Base-by-base conservation (phyloP, 768 basidiomycete genomes). In the Rhodotorula kratochvilovae region DNA sequence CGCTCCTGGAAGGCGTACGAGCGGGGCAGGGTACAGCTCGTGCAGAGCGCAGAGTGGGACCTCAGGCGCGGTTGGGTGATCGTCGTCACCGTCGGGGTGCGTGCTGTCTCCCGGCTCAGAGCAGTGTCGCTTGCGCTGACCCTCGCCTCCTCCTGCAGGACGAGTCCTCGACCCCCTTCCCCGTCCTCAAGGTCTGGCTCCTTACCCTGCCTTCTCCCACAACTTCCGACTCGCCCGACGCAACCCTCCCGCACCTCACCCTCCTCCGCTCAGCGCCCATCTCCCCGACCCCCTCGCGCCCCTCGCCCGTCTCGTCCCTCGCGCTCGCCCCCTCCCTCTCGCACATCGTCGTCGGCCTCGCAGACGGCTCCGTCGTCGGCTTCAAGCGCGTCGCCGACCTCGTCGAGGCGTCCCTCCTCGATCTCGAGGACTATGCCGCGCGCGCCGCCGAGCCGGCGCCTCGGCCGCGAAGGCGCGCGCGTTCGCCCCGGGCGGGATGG, bases 301-400 rank as follows among this genome's bases (percentile, higher is more conserved):
- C 72, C 21, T 58, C 64, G 27, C 71, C 90, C 86, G 87, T 94
- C 19, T 87, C 91, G 4, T 86, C 89, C 3, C 82, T 96, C 53
- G 90, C 93, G 0, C 82, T 93, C 31, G 90, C 94, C 0, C 81
- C 86, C 12, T 85, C 85, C 27, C 83, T 96, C 7, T 86, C 90
- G 1, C 90, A 93, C 79, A 86, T 99, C 35, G 89, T 94, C 12
- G 86, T 98, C 51, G 96, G 94, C 23, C 85, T 98, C n/a, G 92
- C 88, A 12, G 94, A 97, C 77, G 96, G 96, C 35, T 90, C 90
- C 0, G 94, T 96, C 25, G 84, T 98, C 16, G 84, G 96, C 25
- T 95, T 91, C 79, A 87, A 91, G 13, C 91, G 97, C 78, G 83
- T 97, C 29, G 89, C 94, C 79, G 93, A 97, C 79, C 92, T 92